Conservation (phyloP, 148 eudicot genomes). For the Cornus controversa region DNA sequence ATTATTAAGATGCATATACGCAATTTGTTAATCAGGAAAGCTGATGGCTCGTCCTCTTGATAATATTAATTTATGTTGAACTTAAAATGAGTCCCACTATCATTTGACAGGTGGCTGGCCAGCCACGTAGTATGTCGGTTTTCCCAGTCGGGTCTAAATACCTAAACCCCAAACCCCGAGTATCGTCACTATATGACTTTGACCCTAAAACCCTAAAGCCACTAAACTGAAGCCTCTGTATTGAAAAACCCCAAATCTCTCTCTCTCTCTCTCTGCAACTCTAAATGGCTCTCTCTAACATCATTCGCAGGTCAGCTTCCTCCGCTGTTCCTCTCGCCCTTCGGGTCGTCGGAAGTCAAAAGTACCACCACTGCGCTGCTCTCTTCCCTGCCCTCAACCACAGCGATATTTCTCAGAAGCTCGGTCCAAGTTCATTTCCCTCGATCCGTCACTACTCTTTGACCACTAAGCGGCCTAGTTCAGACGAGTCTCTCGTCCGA, state of each 20-base stretch:
- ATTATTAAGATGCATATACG: too few relatives aligned
- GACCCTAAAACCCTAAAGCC: slow-evolving; percentile 6
- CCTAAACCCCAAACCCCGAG: too few relatives aligned
- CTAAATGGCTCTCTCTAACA: slow-evolving; percentile 50
- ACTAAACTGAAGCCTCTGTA: background rate
- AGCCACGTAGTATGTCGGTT: too few relatives aligned
- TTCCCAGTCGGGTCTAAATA: too few relatives aligned
- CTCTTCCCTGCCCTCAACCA: slow-evolving; percentile 37
- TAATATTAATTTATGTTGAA: too few relatives aligned
- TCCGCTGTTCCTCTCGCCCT: slow-evolving; percentile 40
- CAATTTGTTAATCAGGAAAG: too few relatives aligned
- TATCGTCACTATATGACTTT: too few relatives aligned
- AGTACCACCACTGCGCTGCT: slow-evolving; percentile 30
- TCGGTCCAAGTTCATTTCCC: slow-evolving; percentile 29
- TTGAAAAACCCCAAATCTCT: background rate
- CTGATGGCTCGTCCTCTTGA: too few relatives aligned
- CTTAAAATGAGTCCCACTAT: too few relatives aligned
- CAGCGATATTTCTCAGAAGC: slow-evolving; percentile 17
- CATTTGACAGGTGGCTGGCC: too few relatives aligned
- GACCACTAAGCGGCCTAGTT: background rate
- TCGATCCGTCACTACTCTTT: slow-evolving; percentile 27
- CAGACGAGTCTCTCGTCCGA: slow-evolving; percentile 43
- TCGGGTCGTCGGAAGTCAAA: slow-evolving; percentile 38
- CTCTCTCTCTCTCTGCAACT: slow-evolving; percentile 14
- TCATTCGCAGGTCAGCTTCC: slow-evolving; percentile 51